These are phyloP conservation scores for Calamus simplicifolius DNA, from an alignment of 176 grass and related monocot genomes.

Conservation along the genomic window DNA sequence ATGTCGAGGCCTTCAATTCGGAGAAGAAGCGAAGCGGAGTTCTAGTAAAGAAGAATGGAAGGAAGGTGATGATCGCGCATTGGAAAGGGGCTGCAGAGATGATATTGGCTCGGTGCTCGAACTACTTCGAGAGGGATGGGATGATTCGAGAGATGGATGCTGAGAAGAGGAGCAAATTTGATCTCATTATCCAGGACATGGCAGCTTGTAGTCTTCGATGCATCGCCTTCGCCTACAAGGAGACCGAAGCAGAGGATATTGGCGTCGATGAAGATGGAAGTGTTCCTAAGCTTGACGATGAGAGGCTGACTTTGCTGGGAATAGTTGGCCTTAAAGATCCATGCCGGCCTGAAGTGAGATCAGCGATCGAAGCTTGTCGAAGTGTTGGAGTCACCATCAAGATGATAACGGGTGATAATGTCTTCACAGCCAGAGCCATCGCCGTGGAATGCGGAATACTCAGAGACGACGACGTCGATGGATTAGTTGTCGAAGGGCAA, in stretches of 20 bases:
- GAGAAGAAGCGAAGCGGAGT: conserved; percentile 88
- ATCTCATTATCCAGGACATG: conserved; percentile 53
- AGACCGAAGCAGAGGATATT: conserved; percentile 1
- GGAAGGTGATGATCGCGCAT: conserved; percentile 30
- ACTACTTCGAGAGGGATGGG: conserved; percentile 28
- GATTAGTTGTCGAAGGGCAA: conserved; percentile 56
- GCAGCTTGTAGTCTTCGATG: conserved; percentile 50
- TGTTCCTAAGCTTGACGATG: conserved; percentile 31
- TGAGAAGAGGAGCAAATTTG: conserved; percentile 26
- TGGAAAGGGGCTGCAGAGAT: conserved; percentile 94
- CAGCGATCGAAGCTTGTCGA: conserved; percentile 44
- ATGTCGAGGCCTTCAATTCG: conserved; percentile 87
- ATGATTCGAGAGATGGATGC: conserved; percentile 3
- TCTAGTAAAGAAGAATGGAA: conserved; percentile 26
- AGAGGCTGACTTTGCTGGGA: conserved; percentile 50
- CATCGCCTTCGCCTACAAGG: conserved; percentile 73
- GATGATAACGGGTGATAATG: conserved; percentile 88
- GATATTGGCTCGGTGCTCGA: conserved; percentile 44
- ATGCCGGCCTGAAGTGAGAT: conserved; percentile 60
- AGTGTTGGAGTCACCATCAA: conserved; percentile 51
- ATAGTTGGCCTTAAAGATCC: conserved; percentile 80
- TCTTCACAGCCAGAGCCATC: conserved; percentile 70
- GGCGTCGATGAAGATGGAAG: not conserved
- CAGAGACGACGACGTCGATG: conserved; percentile 1
- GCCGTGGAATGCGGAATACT: conserved; percentile 76